Evolutionary conservation across 306 rosid species (phyloP).

Genomic region (Ochetophila trinervis): DNA sequence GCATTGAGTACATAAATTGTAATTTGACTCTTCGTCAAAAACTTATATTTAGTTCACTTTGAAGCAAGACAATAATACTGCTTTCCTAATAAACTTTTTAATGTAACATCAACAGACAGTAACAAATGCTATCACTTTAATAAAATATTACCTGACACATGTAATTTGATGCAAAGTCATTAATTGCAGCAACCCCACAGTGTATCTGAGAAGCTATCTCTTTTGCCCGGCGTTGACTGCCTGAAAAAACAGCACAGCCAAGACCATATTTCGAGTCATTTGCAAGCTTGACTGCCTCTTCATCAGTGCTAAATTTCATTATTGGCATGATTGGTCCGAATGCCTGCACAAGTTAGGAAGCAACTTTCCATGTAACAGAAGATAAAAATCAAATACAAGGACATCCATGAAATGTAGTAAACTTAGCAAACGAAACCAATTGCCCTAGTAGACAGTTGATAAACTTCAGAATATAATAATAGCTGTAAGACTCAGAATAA

Average conservation of each 20-base stretch:
- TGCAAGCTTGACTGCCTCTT: constrained; percentile 72
- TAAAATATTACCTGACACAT: constrained; percentile 72
- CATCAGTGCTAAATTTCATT: constrained; percentile 85
- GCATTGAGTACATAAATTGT: too few species aligned
- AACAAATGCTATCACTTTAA: background rate
- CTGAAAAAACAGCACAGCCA: constrained; percentile 93
- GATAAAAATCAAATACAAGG: background rate
- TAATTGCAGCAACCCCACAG: constrained; percentile 74
- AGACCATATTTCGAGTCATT: constrained; percentile 89
- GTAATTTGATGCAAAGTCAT: constrained; percentile 75
- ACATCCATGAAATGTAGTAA: background rate
- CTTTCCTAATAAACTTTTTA: background rate
- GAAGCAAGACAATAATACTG: background rate
- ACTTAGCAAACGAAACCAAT: background rate
- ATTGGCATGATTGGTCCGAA: constrained; percentile 92
- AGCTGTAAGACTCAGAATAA: constrained; percentile 4
- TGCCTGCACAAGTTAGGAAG: constrained; percentile 46
- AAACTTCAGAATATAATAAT: background rate
- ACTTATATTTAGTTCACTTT: background rate
- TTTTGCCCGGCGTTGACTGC: constrained; percentile 68
- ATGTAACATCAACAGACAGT: background rate
- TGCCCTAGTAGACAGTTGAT: background rate
- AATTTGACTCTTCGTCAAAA: too few species aligned
- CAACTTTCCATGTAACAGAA: constrained; percentile 13
- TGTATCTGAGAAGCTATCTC: constrained; percentile 78